phyloP scores from a whole-genome alignment of 129 eudicot genomes.

The Smallanthus sonchifolius region DNA sequence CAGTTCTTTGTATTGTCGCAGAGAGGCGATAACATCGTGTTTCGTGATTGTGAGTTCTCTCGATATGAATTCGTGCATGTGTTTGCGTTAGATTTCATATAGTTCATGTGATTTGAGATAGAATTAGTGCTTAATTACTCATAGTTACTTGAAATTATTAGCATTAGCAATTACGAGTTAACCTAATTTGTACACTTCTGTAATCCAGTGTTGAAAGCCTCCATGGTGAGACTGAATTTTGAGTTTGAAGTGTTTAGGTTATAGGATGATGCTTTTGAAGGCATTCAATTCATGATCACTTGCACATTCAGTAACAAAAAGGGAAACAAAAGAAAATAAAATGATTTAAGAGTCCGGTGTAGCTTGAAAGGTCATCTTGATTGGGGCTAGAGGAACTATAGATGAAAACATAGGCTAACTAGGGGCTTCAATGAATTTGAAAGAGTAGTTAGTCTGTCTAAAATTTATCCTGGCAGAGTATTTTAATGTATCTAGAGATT shows the following conservation, averaged over 20 bases:
- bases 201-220: background rate
- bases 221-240: background rate
- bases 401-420: background rate
- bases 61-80: background rate
- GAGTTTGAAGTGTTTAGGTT: background rate
- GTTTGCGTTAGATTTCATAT: background rate
- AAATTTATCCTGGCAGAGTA: background rate
- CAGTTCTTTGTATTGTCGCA: constrained; percentile 95
- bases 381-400: constrained; percentile 2
- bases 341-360: background rate
- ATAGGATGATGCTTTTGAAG: constrained; percentile 13
- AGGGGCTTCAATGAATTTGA: background rate
- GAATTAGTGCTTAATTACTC: background rate
- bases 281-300: background rate
- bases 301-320: background rate
- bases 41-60: constrained; percentile 67
- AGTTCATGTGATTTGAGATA: background rate
- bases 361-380: constrained; percentile 8
- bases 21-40: constrained; percentile 87
- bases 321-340: background rate
- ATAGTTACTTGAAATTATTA: background rate
- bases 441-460: background rate
- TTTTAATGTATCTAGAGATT: background rate
- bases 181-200: background rate
- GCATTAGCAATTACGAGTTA: background rate